Evolutionary conservation across 192 early-diverging fungal genomes (phyloP), one percentile per base, ranked within the genome.

Genomic region (Rhizophagus clarus): DNA sequence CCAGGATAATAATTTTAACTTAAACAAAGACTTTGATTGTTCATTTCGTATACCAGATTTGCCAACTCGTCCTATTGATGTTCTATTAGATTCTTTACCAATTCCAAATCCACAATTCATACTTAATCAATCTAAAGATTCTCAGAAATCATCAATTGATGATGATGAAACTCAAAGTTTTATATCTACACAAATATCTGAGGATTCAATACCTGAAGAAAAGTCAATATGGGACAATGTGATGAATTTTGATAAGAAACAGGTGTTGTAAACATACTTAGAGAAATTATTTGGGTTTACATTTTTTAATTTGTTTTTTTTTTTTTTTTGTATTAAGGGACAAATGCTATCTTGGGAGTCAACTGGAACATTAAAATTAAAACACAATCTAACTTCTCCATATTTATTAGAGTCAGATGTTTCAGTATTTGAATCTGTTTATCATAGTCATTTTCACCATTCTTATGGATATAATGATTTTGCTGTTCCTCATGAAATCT

Each of bases 271-370:
- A n/a, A 26, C 11, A 28, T 51, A 28, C 45, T 73, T 24, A 0
- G 8, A 6, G 24, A 45, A 64, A 72, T 3, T 28, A 34, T 61
- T 62, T 40, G 40, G 9, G 42, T 12, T n/a, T 2, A 34, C 3
- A 34, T 62, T 76, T 76, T 32, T n/a, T 20, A 26, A 29, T 74
- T 28, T 42, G 17, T 37, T 42, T 45, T 11, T 47, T 64, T 28
- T 24, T 28, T 64, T 2, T 11, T 32, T 14, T 7, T 71, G 5
- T 4, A 22, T 74, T 17, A 10, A 75, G 74, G 42, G 56, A 37
- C 60, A 79, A 62, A 69, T 79, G 4, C 14, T 71, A n/a, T 69
- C 77, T 26, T 79, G 77, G 77, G 77, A 79, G 12, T 37, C 68
- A 71, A 79, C 26, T 28, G 66, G 56, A 37, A 42, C 17, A 61